Evolutionary conservation across 805 yeast genomes (phyloP).

Genomic region (Martiniozyma abietophila): DNA sequence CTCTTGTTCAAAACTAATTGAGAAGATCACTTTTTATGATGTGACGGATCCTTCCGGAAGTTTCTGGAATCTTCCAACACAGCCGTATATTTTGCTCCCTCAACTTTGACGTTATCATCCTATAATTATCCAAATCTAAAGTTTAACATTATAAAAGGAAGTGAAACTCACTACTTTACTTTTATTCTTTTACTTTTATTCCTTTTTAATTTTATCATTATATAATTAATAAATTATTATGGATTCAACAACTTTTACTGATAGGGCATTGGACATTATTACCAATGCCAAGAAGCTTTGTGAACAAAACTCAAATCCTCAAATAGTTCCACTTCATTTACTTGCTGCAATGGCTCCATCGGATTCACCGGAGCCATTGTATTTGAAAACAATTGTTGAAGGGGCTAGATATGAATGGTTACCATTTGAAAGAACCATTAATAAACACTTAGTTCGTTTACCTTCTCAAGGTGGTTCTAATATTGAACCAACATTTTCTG

Average conservation of each 20-base stretch:
- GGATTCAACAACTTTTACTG: slow-evolving; percentile 81
- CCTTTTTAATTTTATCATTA: neutral
- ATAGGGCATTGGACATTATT: slow-evolving; percentile 78
- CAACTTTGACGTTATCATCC: too few species aligned
- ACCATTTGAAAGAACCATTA: slow-evolving; percentile 67
- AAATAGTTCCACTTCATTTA: slow-evolving; percentile 79
- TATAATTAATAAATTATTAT: slow-evolving; percentile 19
- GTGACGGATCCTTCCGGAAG: too few species aligned
- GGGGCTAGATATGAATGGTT: slow-evolving; percentile 86
- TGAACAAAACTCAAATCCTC: slow-evolving; percentile 73
- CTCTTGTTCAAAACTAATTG: too few species aligned
- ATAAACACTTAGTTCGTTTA: slow-evolving; percentile 69
- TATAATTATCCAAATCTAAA: too few species aligned
- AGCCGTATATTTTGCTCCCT: too few species aligned
- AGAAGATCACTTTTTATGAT: too few species aligned
- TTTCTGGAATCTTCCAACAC: too few species aligned
- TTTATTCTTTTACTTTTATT: too few species aligned
- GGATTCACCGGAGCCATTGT: slow-evolving; percentile 43
- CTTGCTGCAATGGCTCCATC: slow-evolving; percentile 83
- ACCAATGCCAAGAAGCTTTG: slow-evolving; percentile 77
- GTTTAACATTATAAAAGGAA: too few species aligned
- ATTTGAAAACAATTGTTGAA: slow-evolving; percentile 73
- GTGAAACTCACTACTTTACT: too few species aligned
- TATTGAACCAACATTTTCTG: slow-evolving; percentile 63
- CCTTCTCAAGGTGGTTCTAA: slow-evolving; percentile 92